Evolutionary conservation across 2,329 filamentous ascomycete genomes (phyloP), one percentile per base, ranked within the genome.

Genomic region (Xylariales sp.): DNA sequence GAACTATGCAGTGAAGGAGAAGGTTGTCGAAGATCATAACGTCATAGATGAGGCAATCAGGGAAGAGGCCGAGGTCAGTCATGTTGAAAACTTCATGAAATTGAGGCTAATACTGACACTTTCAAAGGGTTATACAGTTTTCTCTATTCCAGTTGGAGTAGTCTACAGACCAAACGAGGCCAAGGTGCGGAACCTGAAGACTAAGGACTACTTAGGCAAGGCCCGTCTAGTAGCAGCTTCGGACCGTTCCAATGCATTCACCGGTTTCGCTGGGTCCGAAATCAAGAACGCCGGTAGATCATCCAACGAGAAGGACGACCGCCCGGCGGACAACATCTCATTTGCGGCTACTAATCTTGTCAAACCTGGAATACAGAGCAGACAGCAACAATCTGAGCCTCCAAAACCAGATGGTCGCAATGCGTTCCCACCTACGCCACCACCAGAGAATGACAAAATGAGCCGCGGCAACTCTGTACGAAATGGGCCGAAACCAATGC

Each of bases 161-260:
- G 79, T 98, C 12, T 98, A 97, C 65, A 77, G 93, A 44, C 93
- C 93, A 16, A 97, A 96, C 60, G 90, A 95, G 57, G 90, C 93
- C 49, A 98, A 98, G 66, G 93, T 98, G 51, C 94, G 94, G 66
- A 98, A 98, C 58, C 72, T 98, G 56, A 95, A 96, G 71, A 88
- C 89, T 16, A 97, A 97, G 62, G 90, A 98, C 60, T 98, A 98
- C 56, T 80, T 98, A 3, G 93, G 93, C 46, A 96, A 96, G 65
- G 89, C 93, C n/a, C 80, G 88, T 46, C 73, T 98, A 24, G 87
- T 98, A 7, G 93, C 93, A 18, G 86, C 90, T 19, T 87, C 88
- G 1, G 88, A 95, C 56, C 77, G 84, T 42, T 69, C 77, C 49
- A 91, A 90, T 63, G 84, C 82, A 19, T 93, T 88, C 55, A 91